Percentiles rank a stretch among this genome's conserved stretches.
Conservation (phyloP, 148 eudicot species). For the Rhododendron williamsianum region DNA sequence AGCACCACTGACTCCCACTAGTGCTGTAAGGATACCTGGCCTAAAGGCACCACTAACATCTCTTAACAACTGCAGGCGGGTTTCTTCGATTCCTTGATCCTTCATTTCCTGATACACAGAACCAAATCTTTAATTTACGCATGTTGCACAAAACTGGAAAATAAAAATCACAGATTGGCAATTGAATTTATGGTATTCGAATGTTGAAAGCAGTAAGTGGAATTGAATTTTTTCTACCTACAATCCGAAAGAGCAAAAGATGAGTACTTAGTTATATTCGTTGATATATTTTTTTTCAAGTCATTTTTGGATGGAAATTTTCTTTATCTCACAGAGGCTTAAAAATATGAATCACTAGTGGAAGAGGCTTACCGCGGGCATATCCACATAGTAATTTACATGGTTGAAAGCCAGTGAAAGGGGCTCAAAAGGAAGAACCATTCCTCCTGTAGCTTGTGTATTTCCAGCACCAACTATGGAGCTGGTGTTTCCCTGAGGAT, state of each 20-base stretch:
- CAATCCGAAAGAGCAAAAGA: not conserved
- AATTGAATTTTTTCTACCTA: not conserved
- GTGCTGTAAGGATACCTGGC: conserved; percentile 36
- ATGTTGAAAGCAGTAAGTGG: not conserved
- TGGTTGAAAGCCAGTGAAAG: conserved; percentile 39
- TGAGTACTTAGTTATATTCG: not conserved
- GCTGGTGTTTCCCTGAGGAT: not conserved
- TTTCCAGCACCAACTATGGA: not conserved
- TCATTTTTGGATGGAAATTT: not conserved
- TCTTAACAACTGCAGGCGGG: conserved; percentile 22
- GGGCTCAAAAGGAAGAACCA: conserved; percentile 38
- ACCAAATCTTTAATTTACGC: not conserved
- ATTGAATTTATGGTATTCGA: not conserved
- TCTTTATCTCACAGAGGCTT: not conserved
- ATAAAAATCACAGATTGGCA: not conserved
- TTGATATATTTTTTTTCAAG: not conserved
- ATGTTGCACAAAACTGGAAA: not conserved
- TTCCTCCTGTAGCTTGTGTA: conserved; percentile 20
- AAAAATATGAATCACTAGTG: not conserved
- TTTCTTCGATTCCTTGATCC: conserved; percentile 25
- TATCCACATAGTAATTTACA: conserved; percentile 21
- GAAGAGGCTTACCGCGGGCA: conserved; percentile 22
- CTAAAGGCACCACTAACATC: conserved; percentile 18
- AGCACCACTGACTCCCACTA: conserved; percentile 8
- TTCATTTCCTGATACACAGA: conserved; percentile 32